A percentile compares a stretch with the other conserved stretches of the same genome.
These are phyloP conservation scores for Plasmodium blacklocki DNA, from an alignment of 169 alveolate genomes.

Conservation along the genomic window DNA sequence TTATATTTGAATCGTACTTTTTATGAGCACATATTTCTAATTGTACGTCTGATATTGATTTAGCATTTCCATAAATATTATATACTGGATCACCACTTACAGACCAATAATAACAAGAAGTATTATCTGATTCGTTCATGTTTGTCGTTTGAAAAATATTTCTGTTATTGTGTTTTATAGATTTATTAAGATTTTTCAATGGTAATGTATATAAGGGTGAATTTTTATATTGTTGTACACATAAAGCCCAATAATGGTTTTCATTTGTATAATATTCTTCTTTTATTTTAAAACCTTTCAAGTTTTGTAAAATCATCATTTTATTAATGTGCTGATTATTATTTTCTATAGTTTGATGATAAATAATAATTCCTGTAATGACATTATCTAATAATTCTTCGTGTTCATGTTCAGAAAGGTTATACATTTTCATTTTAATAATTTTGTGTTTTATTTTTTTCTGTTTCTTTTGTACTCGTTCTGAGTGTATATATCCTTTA, in stretches of 20 bases:
- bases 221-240: conserved; percentile 46
- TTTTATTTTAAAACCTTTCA: conserved; percentile 62
- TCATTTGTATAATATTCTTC: conserved; percentile 29
- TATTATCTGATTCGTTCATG: not conserved
- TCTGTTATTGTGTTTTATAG: conserved; percentile 39
- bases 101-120: conserved; percentile 41
- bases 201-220: conserved; percentile 55
- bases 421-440: conserved; percentile 19
- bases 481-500: conserved; percentile 76
- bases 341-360: conserved; percentile 24
- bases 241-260: conserved; percentile 61
- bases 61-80: conserved; percentile 74
- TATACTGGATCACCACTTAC: conserved; percentile 75
- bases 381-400: conserved; percentile 50
- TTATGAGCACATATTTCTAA: conserved; percentile 62
- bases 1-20: conserved; percentile 20
- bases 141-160: conserved; percentile 21
- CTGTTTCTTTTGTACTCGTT: conserved; percentile 59
- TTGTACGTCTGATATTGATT: conserved; percentile 67
- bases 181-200: conserved; percentile 40
- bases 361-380: conserved; percentile 57
- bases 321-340: conserved; percentile 12
- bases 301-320: conserved; percentile 37
- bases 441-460: conserved; percentile 37
- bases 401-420: conserved; percentile 51